phyloP scores from a whole-genome alignment of 208 protist species.

The Wallacemonas rigidus region DNA sequence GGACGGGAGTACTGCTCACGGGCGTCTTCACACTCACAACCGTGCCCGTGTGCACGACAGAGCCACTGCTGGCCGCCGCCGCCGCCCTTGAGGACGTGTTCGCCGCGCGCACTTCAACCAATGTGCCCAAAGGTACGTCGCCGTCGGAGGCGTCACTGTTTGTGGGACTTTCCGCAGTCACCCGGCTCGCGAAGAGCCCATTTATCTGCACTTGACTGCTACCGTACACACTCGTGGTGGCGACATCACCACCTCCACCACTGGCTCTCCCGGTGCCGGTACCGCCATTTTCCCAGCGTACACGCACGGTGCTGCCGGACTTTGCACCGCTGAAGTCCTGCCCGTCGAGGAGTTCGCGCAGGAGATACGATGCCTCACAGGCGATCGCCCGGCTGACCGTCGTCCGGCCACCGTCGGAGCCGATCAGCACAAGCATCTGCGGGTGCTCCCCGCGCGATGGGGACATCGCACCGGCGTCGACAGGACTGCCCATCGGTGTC shows the following conservation, averaged over 20 bases:
- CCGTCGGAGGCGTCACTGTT: neutral
- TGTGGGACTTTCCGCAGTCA: neutral
- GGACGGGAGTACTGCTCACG: neutral
- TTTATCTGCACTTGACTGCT: neutral
- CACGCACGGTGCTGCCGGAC: slow-evolving; percentile 3
- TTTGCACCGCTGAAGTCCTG: slow-evolving; percentile 24
- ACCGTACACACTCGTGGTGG: too few relatives aligned
- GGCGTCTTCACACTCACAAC: neutral
- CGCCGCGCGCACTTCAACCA: neutral
- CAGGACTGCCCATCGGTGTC: neutral
- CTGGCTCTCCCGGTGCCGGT: neutral
- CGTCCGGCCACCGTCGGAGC: slow-evolving; percentile 61
- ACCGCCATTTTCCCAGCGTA: neutral
- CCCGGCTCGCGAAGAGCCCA: neutral
- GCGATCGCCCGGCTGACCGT: slow-evolving; percentile 65
- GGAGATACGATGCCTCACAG: slow-evolving; percentile 71
- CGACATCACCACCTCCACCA: neutral
- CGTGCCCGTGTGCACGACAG: slow-evolving; percentile 9
- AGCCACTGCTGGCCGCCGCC: neutral
- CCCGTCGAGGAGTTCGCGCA: slow-evolving; percentile 79
- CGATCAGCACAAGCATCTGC: slow-evolving; percentile 69
- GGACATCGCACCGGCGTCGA: neutral
- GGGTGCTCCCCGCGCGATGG: neutral
- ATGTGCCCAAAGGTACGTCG: neutral
- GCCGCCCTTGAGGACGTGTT: neutral